Base-by-base conservation (phyloP, 495 filamentous ascomycete species). In the Annulohypoxylon stygium region DNA sequence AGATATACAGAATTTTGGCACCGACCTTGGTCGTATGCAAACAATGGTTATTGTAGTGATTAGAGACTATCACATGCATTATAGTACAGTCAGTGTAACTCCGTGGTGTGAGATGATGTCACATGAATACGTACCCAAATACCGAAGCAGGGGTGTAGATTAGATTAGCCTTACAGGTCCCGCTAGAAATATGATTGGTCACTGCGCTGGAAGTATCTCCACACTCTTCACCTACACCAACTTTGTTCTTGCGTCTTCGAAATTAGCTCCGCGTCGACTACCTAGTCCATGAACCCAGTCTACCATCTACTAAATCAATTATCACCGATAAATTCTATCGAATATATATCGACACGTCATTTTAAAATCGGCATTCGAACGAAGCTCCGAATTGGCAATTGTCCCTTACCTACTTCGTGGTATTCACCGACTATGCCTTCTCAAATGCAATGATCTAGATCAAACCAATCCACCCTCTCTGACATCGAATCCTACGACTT, bases 401-500 rank as follows among this genome's bases (percentile, higher is more conserved):
- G n/a, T 45, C 61, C 20, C 36, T 18, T 47, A 36, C 11, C 41
- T 50, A 25, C 23, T n/a, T 14, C 30, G 5, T 30, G 5, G 30
- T 3, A 43, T 6, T 47, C n/a, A 47, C 57, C 43, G 25, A 65
- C 30, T 26, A 43, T 61, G 39, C 41, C 14, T 14, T 37, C 51
- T 1, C 18, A 60, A 58, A 67, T 54, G 43, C 51, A 43, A 67
- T 74, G 50, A 69, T 37, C 47, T 65, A 43, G 53, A 62, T 26
- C 3, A 51, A 66, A 10, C 51, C 61, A 0, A 16, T 45, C 61
- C 0, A 12, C 18, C 23, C 61, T 23, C 14, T 26, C 36, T 16
- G 2, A 47, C 39, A 39, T 14, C 43, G 58, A 62, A 48, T 18
- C 63, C 45, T 37, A 26, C 36, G 18, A 60, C 11, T 0, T 12